These are phyloP conservation scores for Camellia oleifera DNA, from an alignment of 179 eudicot species.

Conservation along the genomic window DNA sequence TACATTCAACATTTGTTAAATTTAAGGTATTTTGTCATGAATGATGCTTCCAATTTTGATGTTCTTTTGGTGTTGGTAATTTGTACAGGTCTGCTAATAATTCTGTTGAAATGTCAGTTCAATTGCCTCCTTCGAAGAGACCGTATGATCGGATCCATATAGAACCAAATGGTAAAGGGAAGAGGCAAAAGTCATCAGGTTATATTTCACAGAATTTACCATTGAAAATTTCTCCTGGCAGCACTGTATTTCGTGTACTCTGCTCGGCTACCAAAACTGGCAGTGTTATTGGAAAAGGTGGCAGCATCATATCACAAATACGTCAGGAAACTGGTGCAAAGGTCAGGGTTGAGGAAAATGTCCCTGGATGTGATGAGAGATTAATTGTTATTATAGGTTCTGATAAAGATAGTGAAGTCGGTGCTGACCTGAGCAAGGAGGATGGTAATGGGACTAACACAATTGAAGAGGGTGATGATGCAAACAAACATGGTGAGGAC, in stretches of 20 bases:
- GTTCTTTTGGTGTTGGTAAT: background rate
- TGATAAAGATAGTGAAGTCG: conserved; percentile 49
- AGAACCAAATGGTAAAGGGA: conserved; percentile 57
- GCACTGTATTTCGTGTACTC: conserved; percentile 57
- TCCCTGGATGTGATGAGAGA: conserved; percentile 77
- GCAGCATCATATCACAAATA: conserved; percentile 55
- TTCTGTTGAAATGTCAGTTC: conserved; percentile 54
- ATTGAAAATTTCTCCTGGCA: conserved; percentile 38
- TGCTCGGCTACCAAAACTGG: conserved; percentile 62
- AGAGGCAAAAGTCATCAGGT: conserved; percentile 54
- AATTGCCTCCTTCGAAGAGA: conserved; percentile 77
- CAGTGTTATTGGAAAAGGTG: conserved; percentile 57
- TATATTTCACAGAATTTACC: conserved; percentile 35
- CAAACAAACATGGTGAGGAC: conserved; percentile 29
- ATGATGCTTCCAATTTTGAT: background rate
- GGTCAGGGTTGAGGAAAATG: conserved; percentile 61
- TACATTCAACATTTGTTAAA: no score
- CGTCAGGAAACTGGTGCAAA: conserved; percentile 74
- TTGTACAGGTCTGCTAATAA: background rate
- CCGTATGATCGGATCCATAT: conserved; percentile 37
- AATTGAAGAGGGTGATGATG: conserved; percentile 35
- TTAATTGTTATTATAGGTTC: conserved; percentile 52
- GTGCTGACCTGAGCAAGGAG: conserved; percentile 34
- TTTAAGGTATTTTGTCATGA: background rate
- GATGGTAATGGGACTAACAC: conserved; percentile 36